Evolutionary conservation across 2,329 filamentous ascomycete genomes (phyloP).

Genomic region (Aspergillus pseudoviridinutans): DNA sequence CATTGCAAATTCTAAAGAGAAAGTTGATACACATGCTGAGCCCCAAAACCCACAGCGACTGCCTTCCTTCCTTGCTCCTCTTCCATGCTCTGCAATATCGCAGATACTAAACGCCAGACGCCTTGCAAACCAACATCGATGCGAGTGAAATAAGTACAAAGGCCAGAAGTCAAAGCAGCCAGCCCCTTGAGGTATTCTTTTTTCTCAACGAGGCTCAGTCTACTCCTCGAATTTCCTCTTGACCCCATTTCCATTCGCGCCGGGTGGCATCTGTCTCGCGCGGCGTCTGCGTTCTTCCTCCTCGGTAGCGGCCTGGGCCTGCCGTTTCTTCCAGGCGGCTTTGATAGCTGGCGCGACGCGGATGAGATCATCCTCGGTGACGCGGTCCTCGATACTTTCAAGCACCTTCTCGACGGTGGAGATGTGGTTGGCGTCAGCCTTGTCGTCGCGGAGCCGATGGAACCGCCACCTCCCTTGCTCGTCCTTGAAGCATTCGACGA

Average conservation of each 20-base stretch:
- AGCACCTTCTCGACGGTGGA: constrained; percentile 80
- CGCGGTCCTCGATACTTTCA: constrained; percentile 81
- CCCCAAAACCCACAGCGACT: not conserved
- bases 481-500: constrained; percentile 88
- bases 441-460: constrained; percentile 89
- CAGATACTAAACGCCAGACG: constrained; percentile 13
- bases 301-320: constrained; percentile 33
- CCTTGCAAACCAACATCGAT: constrained; percentile 14
- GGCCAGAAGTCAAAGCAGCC: constrained; percentile 1
- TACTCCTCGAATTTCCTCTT: constrained; percentile 42
- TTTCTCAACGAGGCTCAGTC: not conserved
- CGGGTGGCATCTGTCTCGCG: constrained; percentile 22
- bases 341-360: constrained; percentile 66
- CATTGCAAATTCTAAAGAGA: not conserved
- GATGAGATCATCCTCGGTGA: constrained; percentile 77
- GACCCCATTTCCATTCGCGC: constrained; percentile 32
- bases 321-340: constrained; percentile 70
- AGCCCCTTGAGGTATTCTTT: not conserved
- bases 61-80: not conserved
- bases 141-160: not conserved
- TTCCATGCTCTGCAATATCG: not conserved
- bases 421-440: constrained; percentile 84
- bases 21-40: not conserved
- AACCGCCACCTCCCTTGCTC: constrained; percentile 73
- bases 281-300: constrained; percentile 24